These are phyloP conservation scores for Microthlaspi erraticum DNA, from an alignment of 345 rosid species.

Conservation along the genomic window DNA sequence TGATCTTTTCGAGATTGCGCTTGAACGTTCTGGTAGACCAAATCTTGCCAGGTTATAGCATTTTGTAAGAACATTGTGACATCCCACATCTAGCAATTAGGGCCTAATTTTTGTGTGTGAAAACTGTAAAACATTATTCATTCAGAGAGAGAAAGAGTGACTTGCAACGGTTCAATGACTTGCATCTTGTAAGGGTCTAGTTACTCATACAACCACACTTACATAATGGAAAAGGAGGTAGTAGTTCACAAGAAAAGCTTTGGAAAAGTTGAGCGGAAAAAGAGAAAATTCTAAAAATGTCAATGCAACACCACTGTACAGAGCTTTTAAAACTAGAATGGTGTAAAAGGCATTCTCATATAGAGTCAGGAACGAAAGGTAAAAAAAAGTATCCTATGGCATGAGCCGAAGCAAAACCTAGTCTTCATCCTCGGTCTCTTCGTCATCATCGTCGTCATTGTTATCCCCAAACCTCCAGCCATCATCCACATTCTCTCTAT, in stretches of 20 bases:
- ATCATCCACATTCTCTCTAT: conserved; percentile 77
- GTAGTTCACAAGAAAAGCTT: too few relatives aligned
- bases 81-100: background rate
- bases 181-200: too few relatives aligned
- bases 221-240: too few relatives aligned
- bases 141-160: too few relatives aligned
- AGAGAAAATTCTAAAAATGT: background rate
- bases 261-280: too few relatives aligned
- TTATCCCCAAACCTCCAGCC: conserved; percentile 80
- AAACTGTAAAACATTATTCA: too few relatives aligned
- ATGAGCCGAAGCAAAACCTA: conserved; percentile 39
- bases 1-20: conserved; percentile 82
- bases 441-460: conserved; percentile 77
- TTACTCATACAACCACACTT: too few relatives aligned
- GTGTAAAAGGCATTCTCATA: conserved; percentile 10
- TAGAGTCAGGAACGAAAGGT: background rate
- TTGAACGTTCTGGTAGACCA: conserved; percentile 61
- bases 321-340: background rate
- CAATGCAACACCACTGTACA: conserved; percentile 26
- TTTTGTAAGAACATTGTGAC: background rate
- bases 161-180: too few relatives aligned
- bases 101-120: too few relatives aligned
- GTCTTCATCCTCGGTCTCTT: conserved; percentile 95
- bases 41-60: conserved; percentile 46
- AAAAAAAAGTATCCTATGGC: background rate